Conservation (phyloP, 129 eudicot genomes). For the Artemisia annua region DNA sequence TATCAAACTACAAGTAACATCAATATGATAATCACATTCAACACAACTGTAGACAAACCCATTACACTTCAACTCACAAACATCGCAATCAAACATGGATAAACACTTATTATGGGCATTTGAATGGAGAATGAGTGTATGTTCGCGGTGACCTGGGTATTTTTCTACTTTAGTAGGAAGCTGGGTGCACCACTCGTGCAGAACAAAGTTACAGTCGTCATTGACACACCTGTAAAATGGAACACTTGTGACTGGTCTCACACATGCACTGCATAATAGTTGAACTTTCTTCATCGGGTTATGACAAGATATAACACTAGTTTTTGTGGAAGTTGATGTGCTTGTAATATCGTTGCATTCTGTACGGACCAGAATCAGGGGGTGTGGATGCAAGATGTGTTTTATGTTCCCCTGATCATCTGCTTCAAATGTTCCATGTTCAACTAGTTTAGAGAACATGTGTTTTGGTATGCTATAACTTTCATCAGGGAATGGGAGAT, state of each 20-base stretch:
- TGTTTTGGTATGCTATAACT: background rate
- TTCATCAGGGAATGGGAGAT: no score
- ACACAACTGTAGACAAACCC: constrained; percentile 11
- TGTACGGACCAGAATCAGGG: background rate
- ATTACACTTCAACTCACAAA: background rate
- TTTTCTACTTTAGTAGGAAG: background rate
- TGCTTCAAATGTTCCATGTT: background rate
- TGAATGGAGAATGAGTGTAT: background rate
- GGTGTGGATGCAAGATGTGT: background rate
- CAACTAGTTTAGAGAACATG: background rate
- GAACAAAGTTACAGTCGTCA: background rate
- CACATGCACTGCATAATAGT: constrained; percentile 6
- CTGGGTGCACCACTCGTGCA: constrained; percentile 13
- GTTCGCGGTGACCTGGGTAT: constrained; percentile 6
- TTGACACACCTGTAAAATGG: constrained; percentile 8
- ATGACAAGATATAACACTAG: background rate
- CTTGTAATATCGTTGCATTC: background rate
- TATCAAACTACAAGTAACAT: background rate
- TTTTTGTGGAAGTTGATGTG: background rate
- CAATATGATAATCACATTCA: background rate
- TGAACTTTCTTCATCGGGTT: background rate
- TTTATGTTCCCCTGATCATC: background rate
- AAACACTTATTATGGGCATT: background rate
- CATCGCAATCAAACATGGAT: background rate
- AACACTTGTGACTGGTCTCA: constrained; percentile 9